Evolutionary conservation across 345 rosid genomes (phyloP).

Genomic region (Aquilaria malaccensis): DNA sequence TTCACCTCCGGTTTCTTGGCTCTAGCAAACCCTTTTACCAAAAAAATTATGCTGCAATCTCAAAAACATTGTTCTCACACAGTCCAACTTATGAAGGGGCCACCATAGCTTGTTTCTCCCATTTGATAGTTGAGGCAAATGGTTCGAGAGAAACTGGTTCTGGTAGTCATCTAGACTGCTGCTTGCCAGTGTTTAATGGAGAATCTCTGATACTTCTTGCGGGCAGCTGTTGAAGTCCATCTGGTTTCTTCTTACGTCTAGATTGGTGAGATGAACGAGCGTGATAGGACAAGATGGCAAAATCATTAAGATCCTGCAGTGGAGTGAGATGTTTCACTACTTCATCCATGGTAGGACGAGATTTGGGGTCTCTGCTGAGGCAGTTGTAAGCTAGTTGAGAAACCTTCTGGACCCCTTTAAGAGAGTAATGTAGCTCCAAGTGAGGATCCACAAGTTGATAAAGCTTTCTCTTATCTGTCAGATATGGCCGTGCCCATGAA

Average conservation of each 20-base stretch:
- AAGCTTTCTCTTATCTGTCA: slow-evolving; percentile 73
- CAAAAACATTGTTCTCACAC: slow-evolving; percentile 22
- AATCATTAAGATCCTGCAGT: slow-evolving; percentile 56
- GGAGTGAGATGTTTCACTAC: slow-evolving; percentile 58
- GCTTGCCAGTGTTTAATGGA: slow-evolving; percentile 49
- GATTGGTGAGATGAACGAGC: slow-evolving; percentile 58
- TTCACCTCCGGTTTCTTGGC: slow-evolving; percentile 5
- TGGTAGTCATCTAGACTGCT: slow-evolving; percentile 32
- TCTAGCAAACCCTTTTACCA: slow-evolving; percentile 20
- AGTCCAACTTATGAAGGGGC: slow-evolving; percentile 15
- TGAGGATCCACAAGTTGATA: slow-evolving; percentile 79
- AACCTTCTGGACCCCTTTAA: slow-evolving; percentile 70
- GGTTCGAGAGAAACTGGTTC: slow-evolving; percentile 16
- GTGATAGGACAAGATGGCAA: slow-evolving; percentile 54
- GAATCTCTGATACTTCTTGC: slow-evolving; percentile 45
- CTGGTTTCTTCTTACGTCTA: slow-evolving; percentile 55
- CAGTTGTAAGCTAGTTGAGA: slow-evolving; percentile 61
- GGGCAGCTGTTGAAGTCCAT: slow-evolving; percentile 30
- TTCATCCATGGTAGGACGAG: slow-evolving; percentile 68
- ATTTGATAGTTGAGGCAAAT: slow-evolving; percentile 17
- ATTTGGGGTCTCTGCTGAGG: slow-evolving; percentile 64
- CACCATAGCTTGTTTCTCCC: slow-evolving; percentile 16
- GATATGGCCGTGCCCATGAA: slow-evolving; percentile 82
- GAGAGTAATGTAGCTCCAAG: slow-evolving; percentile 78
- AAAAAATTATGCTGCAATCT: slow-evolving; percentile 22